Base-by-base conservation (phyloP, 768 basidiomycete species). In the Auriscalpium microsporum region DNA sequence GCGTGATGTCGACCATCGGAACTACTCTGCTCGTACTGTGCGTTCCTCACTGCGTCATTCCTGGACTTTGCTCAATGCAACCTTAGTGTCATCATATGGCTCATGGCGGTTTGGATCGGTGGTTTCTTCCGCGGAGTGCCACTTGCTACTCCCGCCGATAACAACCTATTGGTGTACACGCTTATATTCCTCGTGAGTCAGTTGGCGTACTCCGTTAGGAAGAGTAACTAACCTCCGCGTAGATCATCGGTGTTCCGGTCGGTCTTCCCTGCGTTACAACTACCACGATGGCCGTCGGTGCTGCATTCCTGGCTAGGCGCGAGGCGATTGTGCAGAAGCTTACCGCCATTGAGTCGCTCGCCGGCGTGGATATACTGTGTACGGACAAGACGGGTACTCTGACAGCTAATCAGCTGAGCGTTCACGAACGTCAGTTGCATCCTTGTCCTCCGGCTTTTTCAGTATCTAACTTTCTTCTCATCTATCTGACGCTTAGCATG, bases 261-360 rank as follows among this genome's bases (percentile, higher is more conserved):
- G 77, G 77, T 62, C 66, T 78, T 1, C 77, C 77, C 2, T 72
- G 72, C 52, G 77, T 78, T 40, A 76, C 76, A 13, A 70, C 69
- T 2, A 69, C 68, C 5, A 69, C 68, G 3, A 67, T 69, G 68
- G 72, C 77, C 33, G 72, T 76, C 59, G 74, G 77, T 48, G 73
- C 77, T 19, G 73, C 75, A 4, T 74, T 73, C 61, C 68, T 76
- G 52, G 73, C 74, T 6, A 63, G 69, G 35, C 64, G 70, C 17
- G 69, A 77, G 56, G 73, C 73, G 11, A 78, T 78, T 60, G 77
- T 78, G 4, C 75, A 76, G 62, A 76, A 75, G 60, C 64, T 78
- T 19, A 76, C 77, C 1, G 75, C 77, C 37, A 78, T 78, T 61
- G 77, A 78, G 58, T 71, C 71, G 14, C 68, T 78, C n/a, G 77